These are phyloP conservation scores for Clathrus columnatus DNA, from an alignment of 768 basidiomycete species.

Conservation along the genomic window DNA sequence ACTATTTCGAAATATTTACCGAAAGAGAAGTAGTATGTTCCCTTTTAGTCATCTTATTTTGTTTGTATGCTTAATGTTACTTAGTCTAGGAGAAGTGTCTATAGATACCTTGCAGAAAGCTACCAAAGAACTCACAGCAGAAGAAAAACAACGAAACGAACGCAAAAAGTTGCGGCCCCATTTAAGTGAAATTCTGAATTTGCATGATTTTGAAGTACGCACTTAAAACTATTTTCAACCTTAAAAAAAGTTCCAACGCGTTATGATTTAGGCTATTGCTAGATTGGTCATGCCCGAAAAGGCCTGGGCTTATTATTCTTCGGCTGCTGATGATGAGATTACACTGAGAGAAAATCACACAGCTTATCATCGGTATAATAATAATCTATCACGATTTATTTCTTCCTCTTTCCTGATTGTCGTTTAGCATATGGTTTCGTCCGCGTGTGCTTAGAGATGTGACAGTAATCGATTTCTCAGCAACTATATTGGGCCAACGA, in stretches of 20 bases:
- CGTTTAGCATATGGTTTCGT: slow-evolving; percentile 72
- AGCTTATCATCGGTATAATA: slow-evolving; percentile 73
- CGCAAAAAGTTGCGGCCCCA: slow-evolving; percentile 58
- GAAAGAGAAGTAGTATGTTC: slow-evolving; percentile 70
- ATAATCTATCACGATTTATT: neutral
- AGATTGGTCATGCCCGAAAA: slow-evolving; percentile 73
- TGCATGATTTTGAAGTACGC: slow-evolving; percentile 89
- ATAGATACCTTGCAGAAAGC: slow-evolving; percentile 55
- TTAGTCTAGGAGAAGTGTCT: slow-evolving; percentile 61
- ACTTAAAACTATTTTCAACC: slow-evolving; percentile 13
- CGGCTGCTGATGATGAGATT: slow-evolving; percentile 94
- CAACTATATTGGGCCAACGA: slow-evolving; percentile 68
- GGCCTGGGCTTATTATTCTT: slow-evolving; percentile 95
- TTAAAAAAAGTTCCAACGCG: slow-evolving; percentile 1
- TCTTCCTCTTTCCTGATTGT: neutral
- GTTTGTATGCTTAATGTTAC: neutral
- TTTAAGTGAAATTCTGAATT: slow-evolving; percentile 70
- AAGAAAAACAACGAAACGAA: slow-evolving; percentile 60
- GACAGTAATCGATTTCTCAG: slow-evolving; percentile 77
- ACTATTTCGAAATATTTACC: slow-evolving; percentile 70
- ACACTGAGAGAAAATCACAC: slow-evolving; percentile 83
- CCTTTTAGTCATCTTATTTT: neutral
- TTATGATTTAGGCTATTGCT: slow-evolving; percentile 59
- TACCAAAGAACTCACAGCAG: slow-evolving; percentile 54
- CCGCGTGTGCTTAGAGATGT: slow-evolving; percentile 82